Evolutionary conservation across 139 green algal species (phyloP).

Genomic region (Picochlorum sp.): DNA sequence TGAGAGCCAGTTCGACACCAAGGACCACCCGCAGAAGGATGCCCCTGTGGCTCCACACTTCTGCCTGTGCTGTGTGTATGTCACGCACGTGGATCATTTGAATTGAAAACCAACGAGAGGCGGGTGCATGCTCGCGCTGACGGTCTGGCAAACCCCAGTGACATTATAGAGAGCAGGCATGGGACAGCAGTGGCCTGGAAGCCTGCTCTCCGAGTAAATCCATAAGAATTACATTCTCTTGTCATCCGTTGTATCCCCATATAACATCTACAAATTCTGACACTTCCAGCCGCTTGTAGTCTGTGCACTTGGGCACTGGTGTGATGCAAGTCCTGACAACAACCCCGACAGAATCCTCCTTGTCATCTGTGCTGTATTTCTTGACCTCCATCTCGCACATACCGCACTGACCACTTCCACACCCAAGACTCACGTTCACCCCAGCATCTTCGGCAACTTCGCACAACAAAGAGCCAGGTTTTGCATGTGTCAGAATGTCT

Average conservation of each 20-base stretch:
- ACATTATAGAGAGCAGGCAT: neutral
- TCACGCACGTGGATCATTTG: slow-evolving; percentile 25
- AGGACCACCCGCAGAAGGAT: neutral
- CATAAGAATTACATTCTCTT: too few species aligned
- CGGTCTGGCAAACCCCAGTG: neutral
- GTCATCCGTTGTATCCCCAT: slow-evolving; percentile 14
- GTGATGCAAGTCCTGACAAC: slow-evolving; percentile 14
- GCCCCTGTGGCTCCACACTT: slow-evolving; percentile 31
- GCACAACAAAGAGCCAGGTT: slow-evolving; percentile 1
- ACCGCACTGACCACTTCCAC: slow-evolving; percentile 16
- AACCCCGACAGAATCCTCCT: neutral
- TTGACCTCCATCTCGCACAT: slow-evolving; percentile 29
- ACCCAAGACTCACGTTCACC: slow-evolving; percentile 18
- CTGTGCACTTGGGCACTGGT: slow-evolving; percentile 1
- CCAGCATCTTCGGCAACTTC: slow-evolving; percentile 14
- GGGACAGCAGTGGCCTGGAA: too few species aligned
- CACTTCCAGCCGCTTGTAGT: slow-evolving; percentile 11
- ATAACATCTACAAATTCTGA: slow-evolving; percentile 10
- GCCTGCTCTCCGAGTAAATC: too few species aligned
- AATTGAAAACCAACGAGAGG: slow-evolving; percentile 20
- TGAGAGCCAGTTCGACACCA: neutral
- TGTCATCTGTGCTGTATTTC: slow-evolving; percentile 8
- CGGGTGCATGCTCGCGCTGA: neutral
- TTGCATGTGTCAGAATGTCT: neutral
- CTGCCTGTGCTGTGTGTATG: slow-evolving; percentile 25